phyloP scores from a whole-genome alignment of 2,329 filamentous ascomycete genomes.

The Colletotrichum sp. region DNA sequence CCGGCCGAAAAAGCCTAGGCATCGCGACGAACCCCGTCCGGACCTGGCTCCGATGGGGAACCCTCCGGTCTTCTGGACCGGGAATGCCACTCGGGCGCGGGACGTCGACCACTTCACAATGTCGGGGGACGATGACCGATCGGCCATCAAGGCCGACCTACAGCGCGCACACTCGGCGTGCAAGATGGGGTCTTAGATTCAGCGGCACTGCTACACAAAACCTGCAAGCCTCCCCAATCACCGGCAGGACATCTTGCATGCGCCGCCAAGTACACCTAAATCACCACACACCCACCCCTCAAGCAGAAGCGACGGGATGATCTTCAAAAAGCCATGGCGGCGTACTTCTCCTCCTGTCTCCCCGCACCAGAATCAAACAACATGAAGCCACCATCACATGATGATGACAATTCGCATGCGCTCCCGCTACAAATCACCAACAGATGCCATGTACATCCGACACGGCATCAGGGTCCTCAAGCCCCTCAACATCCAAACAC shows the following conservation, averaged over 20 bases:
- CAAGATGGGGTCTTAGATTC: neutral
- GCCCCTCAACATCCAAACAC: neutral
- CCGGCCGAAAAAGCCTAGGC: neutral
- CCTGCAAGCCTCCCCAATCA: neutral
- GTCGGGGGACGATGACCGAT: accelerated
- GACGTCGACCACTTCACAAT: neutral
- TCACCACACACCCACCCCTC: neutral
- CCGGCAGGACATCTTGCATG: neutral
- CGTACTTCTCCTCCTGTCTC: neutral
- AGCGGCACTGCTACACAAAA: neutral
- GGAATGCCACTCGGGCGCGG: neutral
- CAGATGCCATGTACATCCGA: neutral
- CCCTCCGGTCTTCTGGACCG: neutral
- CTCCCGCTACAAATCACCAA: neutral
- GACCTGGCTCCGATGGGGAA: neutral
- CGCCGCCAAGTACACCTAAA: neutral
- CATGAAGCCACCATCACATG: neutral
- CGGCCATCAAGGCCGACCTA: neutral
- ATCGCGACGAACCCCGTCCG: neutral
- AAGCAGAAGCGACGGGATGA: neutral
- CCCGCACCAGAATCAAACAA: neutral
- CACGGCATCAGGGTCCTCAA: neutral
- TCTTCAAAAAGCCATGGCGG: neutral
- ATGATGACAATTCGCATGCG: neutral
- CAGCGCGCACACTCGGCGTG: neutral